Percentiles rank a stretch among this genome's conserved stretches.
These are phyloP conservation scores for Jackrogersella minutella DNA, from an alignment of 495 filamentous ascomycete species.

Conservation along the genomic window DNA sequence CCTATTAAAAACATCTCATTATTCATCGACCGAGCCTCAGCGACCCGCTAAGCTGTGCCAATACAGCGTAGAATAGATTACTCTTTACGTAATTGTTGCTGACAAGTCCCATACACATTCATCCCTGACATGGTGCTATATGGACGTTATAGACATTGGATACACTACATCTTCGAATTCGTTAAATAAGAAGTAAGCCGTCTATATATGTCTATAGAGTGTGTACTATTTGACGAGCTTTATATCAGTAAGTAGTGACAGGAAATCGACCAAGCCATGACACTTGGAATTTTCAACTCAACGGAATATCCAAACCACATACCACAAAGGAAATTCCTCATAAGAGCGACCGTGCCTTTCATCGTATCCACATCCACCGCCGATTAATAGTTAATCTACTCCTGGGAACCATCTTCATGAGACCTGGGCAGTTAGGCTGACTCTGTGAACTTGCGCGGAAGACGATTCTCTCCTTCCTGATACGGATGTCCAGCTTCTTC, in stretches of 20 bases:
- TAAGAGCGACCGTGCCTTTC: neutral
- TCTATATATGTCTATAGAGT: neutral
- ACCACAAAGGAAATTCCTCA: neutral
- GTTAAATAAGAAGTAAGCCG: neutral
- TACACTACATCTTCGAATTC: too few species aligned
- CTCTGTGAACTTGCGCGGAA: constrained; percentile 60
- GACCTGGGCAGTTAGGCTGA: constrained; percentile 26
- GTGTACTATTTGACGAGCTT: neutral
- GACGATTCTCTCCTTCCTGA: constrained; percentile 64
- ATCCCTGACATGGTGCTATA: too few species aligned
- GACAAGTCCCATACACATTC: constrained; percentile 30
- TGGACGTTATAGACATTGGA: too few species aligned
- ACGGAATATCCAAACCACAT: neutral
- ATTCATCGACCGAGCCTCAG: constrained; percentile 16
- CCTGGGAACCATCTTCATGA: neutral
- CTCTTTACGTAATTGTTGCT: constrained; percentile 26
- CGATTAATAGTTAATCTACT: neutral
- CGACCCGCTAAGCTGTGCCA: neutral
- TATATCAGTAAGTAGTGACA: neutral
- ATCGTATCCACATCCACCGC: neutral
- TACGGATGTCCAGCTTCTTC: constrained; percentile 69
- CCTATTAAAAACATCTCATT: constrained; percentile 28
- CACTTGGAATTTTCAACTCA: neutral
- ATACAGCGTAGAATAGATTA: neutral
- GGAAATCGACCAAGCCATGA: constrained; percentile 2